phyloP scores from a whole-genome alignment of 2,329 filamentous ascomycete species.

The Penicillium sp. region DNA sequence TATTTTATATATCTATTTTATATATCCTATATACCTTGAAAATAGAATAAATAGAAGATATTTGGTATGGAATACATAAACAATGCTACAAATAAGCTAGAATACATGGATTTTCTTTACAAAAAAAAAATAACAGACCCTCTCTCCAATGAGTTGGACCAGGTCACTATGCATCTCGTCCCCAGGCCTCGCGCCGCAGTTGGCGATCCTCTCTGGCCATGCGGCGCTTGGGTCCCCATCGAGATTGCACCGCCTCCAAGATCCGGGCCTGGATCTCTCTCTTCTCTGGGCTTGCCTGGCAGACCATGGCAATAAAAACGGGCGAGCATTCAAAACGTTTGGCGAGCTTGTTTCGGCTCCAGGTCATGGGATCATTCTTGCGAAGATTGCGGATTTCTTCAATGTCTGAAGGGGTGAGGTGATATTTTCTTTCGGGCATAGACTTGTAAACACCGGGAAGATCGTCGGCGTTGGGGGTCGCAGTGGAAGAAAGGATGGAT shows the following conservation, averaged over 20 bases:
- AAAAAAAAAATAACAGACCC: neutral
- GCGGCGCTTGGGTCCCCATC: slow-evolving; percentile 61
- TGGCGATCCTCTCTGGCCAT: slow-evolving; percentile 62
- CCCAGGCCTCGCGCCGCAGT: slow-evolving; percentile 62
- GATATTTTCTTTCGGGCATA: slow-evolving; percentile 60
- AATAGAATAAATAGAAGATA: neutral
- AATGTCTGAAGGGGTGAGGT: slow-evolving; percentile 58
- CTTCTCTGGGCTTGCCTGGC: slow-evolving; percentile 53
- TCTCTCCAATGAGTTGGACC: neutral
- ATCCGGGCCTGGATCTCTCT: slow-evolving; percentile 48
- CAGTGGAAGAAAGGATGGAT: slow-evolving; percentile 29
- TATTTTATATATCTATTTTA: neutral
- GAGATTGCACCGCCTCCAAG: slow-evolving; percentile 56
- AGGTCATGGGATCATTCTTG: slow-evolving; percentile 55
- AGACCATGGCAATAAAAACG: slow-evolving; percentile 63
- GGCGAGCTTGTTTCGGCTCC: slow-evolving; percentile 60
- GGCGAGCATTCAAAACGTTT: slow-evolving; percentile 63
- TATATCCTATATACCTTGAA: too few species aligned
- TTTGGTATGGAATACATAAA: slow-evolving; percentile 18
- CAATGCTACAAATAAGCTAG: slow-evolving; percentile 21
- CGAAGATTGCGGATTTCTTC: slow-evolving; percentile 60
- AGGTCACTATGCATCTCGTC: slow-evolving; percentile 51
- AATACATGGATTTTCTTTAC: slow-evolving; percentile 27
- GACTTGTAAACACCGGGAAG: slow-evolving; percentile 53
- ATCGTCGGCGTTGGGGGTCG: slow-evolving; percentile 22